These are phyloP conservation scores for Eucalyptus leucophloia DNA, from an alignment of 345 rosid species.

Conservation along the genomic window DNA sequence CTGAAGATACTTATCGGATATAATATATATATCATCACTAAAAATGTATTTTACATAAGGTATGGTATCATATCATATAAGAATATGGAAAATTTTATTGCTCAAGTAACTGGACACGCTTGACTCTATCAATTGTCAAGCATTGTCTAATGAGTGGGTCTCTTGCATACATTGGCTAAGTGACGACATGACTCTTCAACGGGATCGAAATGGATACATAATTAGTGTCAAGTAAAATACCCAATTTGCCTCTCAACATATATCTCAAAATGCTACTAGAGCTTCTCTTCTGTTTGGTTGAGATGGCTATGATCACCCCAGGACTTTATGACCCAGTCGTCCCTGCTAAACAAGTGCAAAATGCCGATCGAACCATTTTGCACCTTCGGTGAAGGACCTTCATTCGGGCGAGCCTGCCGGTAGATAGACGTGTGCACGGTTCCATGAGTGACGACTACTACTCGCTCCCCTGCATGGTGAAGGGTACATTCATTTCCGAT, in stretches of 20 bases:
- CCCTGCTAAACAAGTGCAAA: background rate
- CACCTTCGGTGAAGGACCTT: slow-evolving; percentile 22
- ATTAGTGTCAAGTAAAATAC: background rate
- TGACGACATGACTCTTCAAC: background rate
- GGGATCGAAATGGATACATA: background rate
- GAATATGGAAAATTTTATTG: background rate
- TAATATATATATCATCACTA: background rate
- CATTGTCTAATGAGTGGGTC: background rate
- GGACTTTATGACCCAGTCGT: background rate
- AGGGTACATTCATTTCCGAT: background rate
- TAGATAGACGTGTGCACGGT: slow-evolving; percentile 54
- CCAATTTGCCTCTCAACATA: background rate
- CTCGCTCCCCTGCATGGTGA: slow-evolving; percentile 40
- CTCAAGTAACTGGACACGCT: background rate
- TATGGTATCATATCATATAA: background rate
- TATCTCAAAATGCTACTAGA: background rate
- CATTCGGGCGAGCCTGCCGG: slow-evolving; percentile 52
- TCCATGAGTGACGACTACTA: slow-evolving; percentile 64
- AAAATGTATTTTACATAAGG: background rate
- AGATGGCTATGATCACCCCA: background rate
- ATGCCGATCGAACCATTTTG: slow-evolving; percentile 31
- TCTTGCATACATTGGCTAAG: background rate
- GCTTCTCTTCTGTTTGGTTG: background rate
- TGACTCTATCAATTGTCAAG: background rate
- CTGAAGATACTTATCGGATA: background rate